Base-by-base conservation (phyloP, 768 basidiomycete genomes). In the Atractiella rhizophila region DNA sequence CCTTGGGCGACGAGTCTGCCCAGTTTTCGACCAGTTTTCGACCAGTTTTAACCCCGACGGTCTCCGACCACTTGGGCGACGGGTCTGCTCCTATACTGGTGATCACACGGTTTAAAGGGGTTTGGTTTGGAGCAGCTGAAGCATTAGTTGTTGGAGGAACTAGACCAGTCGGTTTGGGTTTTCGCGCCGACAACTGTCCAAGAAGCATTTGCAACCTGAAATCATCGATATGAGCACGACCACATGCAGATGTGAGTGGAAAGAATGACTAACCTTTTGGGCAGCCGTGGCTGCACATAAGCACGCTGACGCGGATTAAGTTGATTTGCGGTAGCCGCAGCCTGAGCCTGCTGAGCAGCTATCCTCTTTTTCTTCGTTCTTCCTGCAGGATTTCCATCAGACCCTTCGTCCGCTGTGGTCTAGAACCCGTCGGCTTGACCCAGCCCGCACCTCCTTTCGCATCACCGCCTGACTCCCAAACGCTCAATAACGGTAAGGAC, bases 341-440 rank as follows among this genome's bases (percentile, higher is more conserved):
- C 50, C 65, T 70, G 50, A 16, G 57, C 55, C 48, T 77, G 71
- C 57, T 73, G 74, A 6, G 62, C 59, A 1, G 64, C 64, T 23
- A 61, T 51, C 23, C 51, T 48, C 59, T 73, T 77, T 65, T 82
- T 85, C 47, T 76, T 68, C 48, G 64, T 69, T 98, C 91, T 52
- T 98, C 91, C 59, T 96, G 88, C 55, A 88, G 81, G 29, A 98
- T 98, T 63, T 98, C 85, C 64, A 88, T 94, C 74, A 98, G 75
- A 2, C 80, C 79, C 66, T 83, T 91, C 65, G 82, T 86, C 60
- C 13, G 68, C 61, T 51, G 66, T 71, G 9, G 73, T 76, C 81
- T 83, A 88, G 54, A 39, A n/a, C 51, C 35, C 0, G 45, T 44
- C 0, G 58, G 33, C 10, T 52, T 24, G 3, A 59, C 44, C 0